Evolutionary conservation across 108 stramenopile genomes (phyloP), one percentile per base, ranked within the genome.

Genomic region (Phaeodactylum tricornutum): DNA sequence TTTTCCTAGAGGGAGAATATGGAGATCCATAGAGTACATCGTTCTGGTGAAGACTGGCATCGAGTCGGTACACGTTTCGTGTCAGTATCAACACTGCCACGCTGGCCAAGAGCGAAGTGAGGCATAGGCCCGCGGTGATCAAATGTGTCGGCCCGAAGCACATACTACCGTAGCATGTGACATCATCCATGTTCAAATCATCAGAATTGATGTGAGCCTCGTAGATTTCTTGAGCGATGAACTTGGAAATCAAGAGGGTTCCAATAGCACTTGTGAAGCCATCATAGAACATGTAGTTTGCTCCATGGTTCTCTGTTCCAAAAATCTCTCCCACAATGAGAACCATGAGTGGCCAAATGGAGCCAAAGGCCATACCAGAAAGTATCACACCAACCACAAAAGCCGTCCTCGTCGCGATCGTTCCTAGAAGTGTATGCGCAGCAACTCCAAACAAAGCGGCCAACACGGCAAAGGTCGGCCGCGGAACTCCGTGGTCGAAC

Each of bases 271-370:
- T 77, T n/a, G 64, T 61, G 37, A 79, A 65, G 4, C 87, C 87
- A 31, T 88, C 87, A 43, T 57, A 88, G 33, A 84, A 88, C 82
- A 88, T 76, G 70, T 88, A 88, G 45, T 88, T 84, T 2, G 81
- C 81, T 29, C 71, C 79, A 48, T 77, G 63, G 47, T 88, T 64
- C 2, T 43, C 55, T 3, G 71, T 76, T n/a, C 82, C 79, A 39
- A 81, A 88, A 21, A 74, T 47, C 62, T 81, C 79, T 25, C 81
- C 80, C 2, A 65, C 59, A 14, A 81, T 72, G 2, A 86, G 64
- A 1, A 87, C 87, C 74, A 88, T 62, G 37, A 84, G 39, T 16
- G 87, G 87, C 87, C 87, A 88, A 29, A 73, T 55, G 77, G 77
- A 84, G 15, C 87, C 87, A 72, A 88, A 88, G 4, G 82, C 76